Percentiles rank a stretch among this genome's conserved stretches.
These are phyloP conservation scores for Dactylella cylindrospora DNA, from an alignment of 2,329 filamentous ascomycete genomes.

Conservation along the genomic window DNA sequence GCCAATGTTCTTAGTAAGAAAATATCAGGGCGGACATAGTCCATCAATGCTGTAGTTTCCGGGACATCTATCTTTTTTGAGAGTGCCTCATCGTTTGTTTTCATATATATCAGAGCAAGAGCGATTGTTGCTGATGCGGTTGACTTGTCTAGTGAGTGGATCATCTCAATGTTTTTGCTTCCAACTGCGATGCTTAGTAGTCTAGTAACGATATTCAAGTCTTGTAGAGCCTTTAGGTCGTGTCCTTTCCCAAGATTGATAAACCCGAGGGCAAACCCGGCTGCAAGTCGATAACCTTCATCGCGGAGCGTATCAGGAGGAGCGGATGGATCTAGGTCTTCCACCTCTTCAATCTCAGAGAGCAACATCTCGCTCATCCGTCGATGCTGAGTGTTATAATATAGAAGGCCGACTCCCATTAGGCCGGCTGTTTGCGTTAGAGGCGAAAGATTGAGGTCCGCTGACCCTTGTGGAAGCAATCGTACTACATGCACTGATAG, in stretches of 20 bases:
- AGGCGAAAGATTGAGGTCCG: constrained; percentile 88
- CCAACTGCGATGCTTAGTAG: constrained; percentile 81
- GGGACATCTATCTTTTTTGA: constrained; percentile 92
- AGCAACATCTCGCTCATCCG: constrained; percentile 99
- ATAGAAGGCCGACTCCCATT: constrained; percentile 93
- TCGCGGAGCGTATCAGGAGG: constrained; percentile 78
- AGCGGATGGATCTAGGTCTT: constrained; percentile 66
- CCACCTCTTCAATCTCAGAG: constrained; percentile 88
- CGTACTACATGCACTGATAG: constrained; percentile 94
- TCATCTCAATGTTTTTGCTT: constrained; percentile 84
- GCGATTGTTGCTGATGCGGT: constrained; percentile 92
- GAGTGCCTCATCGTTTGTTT: constrained; percentile 82
- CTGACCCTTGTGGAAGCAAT: constrained; percentile 87
- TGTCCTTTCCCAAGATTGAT: constrained; percentile 93
- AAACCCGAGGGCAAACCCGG: constrained; percentile 87
- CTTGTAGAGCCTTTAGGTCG: constrained; percentile 82
- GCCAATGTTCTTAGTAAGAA: constrained; percentile 86
- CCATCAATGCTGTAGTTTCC: constrained; percentile 84
- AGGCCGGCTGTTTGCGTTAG: constrained; percentile 93
- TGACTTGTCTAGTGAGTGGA: constrained; percentile 89
- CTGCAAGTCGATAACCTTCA: constrained; percentile 93
- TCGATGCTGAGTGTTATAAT: constrained; percentile 92
- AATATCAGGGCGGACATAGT: constrained; percentile 91
- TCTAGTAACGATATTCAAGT: constrained; percentile 90
- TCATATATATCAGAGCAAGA: constrained; percentile 91